A percentile compares a stretch with the other conserved stretches of the same genome.
Conservation (phyloP, 2,329 filamentous ascomycete genomes). For the Calonectria ilicicola region DNA sequence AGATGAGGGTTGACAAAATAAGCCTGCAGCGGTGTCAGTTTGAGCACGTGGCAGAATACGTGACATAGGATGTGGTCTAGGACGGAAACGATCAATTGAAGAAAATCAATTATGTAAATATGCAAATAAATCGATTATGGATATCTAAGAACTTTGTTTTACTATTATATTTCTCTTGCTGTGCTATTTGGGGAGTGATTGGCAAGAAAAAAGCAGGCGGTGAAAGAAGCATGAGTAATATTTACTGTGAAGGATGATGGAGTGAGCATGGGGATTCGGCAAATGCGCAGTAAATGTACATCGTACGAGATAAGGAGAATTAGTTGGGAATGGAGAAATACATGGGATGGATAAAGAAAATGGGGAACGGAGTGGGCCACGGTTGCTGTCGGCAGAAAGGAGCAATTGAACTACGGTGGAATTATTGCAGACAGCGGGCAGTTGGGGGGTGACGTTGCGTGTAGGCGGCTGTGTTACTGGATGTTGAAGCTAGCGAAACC, state of each 20-base stretch:
- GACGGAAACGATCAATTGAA: too few relatives aligned
- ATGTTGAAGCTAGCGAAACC: not conserved
- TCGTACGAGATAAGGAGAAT: conserved; percentile 7
- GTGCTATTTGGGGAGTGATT: too few relatives aligned
- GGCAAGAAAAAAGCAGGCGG: not conserved
- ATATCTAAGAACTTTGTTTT: too few relatives aligned
- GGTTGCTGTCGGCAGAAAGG: not conserved
- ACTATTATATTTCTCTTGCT: too few relatives aligned
- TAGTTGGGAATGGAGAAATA: not conserved
- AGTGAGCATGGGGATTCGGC: not conserved
- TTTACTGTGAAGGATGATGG: not conserved
- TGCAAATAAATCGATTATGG: too few relatives aligned
- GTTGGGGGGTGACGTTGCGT: not conserved
- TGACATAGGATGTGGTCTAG: too few relatives aligned
- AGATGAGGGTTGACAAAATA: too few relatives aligned
- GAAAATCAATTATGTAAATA: too few relatives aligned
- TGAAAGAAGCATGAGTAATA: not conserved
- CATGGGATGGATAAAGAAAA: not conserved
- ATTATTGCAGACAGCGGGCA: not conserved
- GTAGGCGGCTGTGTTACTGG: not conserved
- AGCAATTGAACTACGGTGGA: not conserved
- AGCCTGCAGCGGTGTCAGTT: too few relatives aligned
- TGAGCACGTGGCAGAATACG: too few relatives aligned
- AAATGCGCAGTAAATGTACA: not conserved
- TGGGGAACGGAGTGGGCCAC: not conserved